These are phyloP conservation scores for Nissolia schottii DNA, from an alignment of 306 rosid species.

Conservation along the genomic window DNA sequence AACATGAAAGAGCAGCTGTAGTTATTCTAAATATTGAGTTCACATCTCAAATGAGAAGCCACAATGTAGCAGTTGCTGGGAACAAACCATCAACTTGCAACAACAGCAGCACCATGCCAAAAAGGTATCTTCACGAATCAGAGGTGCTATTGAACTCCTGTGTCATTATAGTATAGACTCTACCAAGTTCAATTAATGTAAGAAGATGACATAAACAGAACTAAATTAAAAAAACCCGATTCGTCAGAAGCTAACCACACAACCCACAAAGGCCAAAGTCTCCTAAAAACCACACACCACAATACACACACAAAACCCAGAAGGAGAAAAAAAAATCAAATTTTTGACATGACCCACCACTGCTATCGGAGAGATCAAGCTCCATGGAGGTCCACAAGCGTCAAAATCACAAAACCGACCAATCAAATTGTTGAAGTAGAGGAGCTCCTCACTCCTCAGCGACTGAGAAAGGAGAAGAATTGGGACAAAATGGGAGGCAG, in stretches of 20 bases:
- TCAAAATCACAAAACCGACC: conserved; percentile 21
- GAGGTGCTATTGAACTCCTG: conserved; percentile 1
- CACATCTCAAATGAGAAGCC: neutral
- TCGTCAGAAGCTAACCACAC: neutral
- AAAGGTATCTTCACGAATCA: conserved; percentile 6
- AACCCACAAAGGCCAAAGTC: neutral
- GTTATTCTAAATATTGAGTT: neutral
- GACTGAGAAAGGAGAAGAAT: neutral
- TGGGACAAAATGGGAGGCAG: neutral
- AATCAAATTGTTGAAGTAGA: conserved; percentile 16
- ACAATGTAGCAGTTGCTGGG: neutral
- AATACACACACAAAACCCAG: neutral
- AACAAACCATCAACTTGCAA: conserved; percentile 5
- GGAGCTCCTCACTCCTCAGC: neutral
- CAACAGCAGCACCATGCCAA: neutral
- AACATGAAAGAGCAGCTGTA: neutral
- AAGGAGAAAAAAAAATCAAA: neutral
- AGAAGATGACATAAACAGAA: neutral
- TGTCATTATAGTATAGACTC: neutral
- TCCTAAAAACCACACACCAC: neutral
- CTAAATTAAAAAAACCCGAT: neutral
- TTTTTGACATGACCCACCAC: conserved; percentile 50
- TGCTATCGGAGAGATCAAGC: conserved; percentile 69
- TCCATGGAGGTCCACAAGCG: conserved; percentile 47
- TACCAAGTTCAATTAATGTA: neutral